Evolutionary conservation across 306 rosid genomes (phyloP), one percentile per base, ranked within the genome.

Genomic region (Prunus mongolica): DNA sequence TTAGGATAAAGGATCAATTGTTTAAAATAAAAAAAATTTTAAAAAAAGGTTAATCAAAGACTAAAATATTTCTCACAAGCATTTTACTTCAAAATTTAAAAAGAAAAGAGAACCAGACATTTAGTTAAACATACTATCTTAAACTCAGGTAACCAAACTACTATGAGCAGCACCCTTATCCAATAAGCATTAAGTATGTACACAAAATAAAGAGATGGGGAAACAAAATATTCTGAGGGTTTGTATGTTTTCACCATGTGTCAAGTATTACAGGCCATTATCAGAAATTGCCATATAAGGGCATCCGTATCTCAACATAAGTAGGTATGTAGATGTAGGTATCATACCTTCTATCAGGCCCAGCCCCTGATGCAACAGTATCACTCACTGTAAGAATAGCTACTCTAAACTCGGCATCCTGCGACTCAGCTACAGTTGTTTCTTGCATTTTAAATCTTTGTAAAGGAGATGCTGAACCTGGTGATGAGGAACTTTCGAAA

Each of bases 341-440:
- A 30, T 25, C 83, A 72, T 89, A 94, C 97, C 98, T 94, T 79
- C 96, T 83, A 90, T 94, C 98, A 28, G 96, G 96, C 58, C 97
- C 97, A 32, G 87, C 88, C 81, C 97, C 98, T 2, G 75, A 78
- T 74, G 97, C 89, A 81, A 94, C 98, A 41, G 98, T 94, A 68
- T 94, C 98, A 78, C 97, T 92, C 67, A 94, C 96, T 45, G 97
- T 94, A 82, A 94, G 96, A 87, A 94, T 66, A 76, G 95, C 93
- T 80, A 94, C 92, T 71, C 83, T 87, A 65, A 81, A 12, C 60
- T 82, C 86, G 61, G 80, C 82, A 80, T 78, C 82, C 34, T 9
- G 80, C 67, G 86, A 68, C 71, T 82, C 75, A 78, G 80, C 80
- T 16, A 69, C 78, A 64, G 70, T 76, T 75, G 24, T 28, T 81